A percentile compares a stretch with the other conserved stretches of the same genome.
Evolutionary conservation across 805 yeast genomes (phyloP).

Genomic region (Ogataea glucozyma): DNA sequence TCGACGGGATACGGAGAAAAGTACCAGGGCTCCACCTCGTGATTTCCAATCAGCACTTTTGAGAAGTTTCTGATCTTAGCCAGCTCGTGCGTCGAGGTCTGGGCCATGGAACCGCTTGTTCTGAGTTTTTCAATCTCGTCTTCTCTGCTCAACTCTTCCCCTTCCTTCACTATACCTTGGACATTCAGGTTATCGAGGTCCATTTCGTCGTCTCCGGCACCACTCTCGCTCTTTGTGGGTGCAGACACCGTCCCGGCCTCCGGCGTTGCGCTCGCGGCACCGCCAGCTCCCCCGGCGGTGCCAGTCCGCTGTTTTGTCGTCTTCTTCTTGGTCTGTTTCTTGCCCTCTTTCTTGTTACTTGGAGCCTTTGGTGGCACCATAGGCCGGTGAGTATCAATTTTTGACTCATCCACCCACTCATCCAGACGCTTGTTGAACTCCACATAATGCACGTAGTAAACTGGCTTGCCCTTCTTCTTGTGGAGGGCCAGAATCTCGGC

Average conservation of each 20-base stretch:
- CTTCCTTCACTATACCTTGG: slow-evolving; percentile 67
- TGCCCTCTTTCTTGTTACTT: slow-evolving; percentile 31
- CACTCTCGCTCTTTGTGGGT: slow-evolving; percentile 10
- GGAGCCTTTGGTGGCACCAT: slow-evolving; percentile 68
- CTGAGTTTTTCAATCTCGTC: slow-evolving; percentile 90
- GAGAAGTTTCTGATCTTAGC: slow-evolving; percentile 86
- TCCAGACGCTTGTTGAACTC: slow-evolving; percentile 95
- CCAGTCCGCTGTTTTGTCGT: slow-evolving; percentile 21
- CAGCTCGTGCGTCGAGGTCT: slow-evolving; percentile 75
- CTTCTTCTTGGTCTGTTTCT: slow-evolving; percentile 34
- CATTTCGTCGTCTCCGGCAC: slow-evolving; percentile 60
- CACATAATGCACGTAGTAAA: slow-evolving; percentile 89
- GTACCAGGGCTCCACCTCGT: slow-evolving; percentile 97
- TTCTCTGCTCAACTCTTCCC: slow-evolving; percentile 77
- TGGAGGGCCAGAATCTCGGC: slow-evolving; percentile 87
- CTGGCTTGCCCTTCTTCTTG: slow-evolving; percentile 70
- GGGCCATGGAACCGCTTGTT: slow-evolving; percentile 97
- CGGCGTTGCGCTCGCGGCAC: slow-evolving; percentile 24
- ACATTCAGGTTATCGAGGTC: slow-evolving; percentile 84
- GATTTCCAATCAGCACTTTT: slow-evolving; percentile 81
- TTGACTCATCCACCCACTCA: slow-evolving; percentile 81
- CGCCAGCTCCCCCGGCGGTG: no score
- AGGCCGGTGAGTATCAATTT: slow-evolving; percentile 72
- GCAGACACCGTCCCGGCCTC: slow-evolving; percentile 8
- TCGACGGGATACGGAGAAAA: slow-evolving; percentile 97